phyloP scores from a whole-genome alignment of 345 rosid species.

The Arabidopsis arenosa region DNA sequence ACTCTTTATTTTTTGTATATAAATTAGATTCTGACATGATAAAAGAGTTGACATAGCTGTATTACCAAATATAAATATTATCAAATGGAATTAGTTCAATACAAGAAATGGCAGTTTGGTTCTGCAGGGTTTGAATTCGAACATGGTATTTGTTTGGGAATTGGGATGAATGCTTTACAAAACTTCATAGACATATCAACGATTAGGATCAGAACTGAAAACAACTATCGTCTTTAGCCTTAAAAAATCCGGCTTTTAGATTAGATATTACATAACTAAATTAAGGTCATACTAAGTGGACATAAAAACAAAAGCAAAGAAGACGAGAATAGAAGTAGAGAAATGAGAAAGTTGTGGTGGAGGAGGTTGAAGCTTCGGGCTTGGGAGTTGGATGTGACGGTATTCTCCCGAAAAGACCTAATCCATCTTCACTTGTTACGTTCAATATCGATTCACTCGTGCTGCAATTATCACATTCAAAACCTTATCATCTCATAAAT shows the following conservation, averaged over 20 bases:
- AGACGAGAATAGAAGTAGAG: constrained; percentile 28
- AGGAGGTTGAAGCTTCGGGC: constrained; percentile 45
- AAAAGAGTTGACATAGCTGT: too few relatives aligned
- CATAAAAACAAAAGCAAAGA: constrained; percentile 21
- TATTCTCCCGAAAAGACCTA: constrained; percentile 42
- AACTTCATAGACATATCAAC: not conserved
- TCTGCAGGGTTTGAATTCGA: not conserved
- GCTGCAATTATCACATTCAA: constrained; percentile 33
- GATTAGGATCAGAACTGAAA: too few relatives aligned
- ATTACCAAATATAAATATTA: too few relatives aligned
- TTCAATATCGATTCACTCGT: constrained; percentile 47
- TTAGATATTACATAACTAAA: constrained; percentile 6
- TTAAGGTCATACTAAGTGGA: constrained; percentile 1
- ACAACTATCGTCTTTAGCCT: not conserved
- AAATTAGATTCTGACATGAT: too few relatives aligned
- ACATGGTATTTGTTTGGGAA: not conserved
- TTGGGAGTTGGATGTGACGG: constrained; percentile 46
- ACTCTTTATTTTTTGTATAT: too few relatives aligned
- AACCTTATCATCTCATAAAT: constrained; percentile 8
- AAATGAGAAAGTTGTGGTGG: constrained; percentile 8
- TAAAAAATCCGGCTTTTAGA: not conserved
- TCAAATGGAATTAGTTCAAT: not conserved
- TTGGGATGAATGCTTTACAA: not conserved
- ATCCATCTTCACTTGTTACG: constrained; percentile 44
- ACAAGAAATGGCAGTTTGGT: not conserved